phyloP scores from a whole-genome alignment of 306 rosid species.

The Glycine latifolia region DNA sequence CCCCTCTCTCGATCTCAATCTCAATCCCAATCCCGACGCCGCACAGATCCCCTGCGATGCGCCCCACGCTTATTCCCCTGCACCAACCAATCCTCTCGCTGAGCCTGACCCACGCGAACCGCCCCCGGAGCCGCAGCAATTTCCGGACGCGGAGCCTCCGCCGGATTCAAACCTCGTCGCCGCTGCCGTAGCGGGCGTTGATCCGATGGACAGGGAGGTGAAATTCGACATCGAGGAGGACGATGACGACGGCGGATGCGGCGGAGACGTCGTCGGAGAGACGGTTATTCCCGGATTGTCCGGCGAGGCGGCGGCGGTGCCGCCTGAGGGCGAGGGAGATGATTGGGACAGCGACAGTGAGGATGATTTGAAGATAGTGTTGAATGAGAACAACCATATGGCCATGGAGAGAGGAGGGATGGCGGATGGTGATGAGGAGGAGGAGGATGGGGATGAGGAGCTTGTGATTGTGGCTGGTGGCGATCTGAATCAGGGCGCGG shows the following conservation, averaged over 20 bases:
- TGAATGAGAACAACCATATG: constrained; percentile 79
- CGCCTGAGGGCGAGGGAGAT: constrained; percentile 51
- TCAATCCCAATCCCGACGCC: constrained; percentile 36
- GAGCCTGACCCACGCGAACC: too few species aligned
- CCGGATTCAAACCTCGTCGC: constrained; percentile 43
- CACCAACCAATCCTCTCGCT: constrained; percentile 11
- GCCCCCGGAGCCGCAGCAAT: too few species aligned
- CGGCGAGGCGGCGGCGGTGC: constrained; percentile 12
- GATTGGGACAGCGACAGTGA: constrained; percentile 98
- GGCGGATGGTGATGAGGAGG: constrained; percentile 59
- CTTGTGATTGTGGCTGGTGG: constrained; percentile 75
- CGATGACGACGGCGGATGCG: constrained; percentile 47
- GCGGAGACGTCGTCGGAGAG: constrained; percentile 49
- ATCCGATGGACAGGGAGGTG: constrained; percentile 74
- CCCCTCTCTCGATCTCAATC: constrained; percentile 77
- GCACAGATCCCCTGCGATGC: constrained; percentile 55
- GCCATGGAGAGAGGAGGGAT: constrained; percentile 79
- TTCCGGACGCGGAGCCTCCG: neutral
- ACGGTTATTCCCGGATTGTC: constrained; percentile 84
- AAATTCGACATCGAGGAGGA: constrained; percentile 91
- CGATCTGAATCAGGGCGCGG: constrained; percentile 68
- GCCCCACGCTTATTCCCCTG: constrained; percentile 48
- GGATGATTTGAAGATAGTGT: constrained; percentile 95
- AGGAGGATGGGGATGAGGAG: constrained; percentile 77
- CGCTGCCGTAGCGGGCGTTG: constrained; percentile 1